phyloP scores from a whole-genome alignment of 257 asterid species.

The Solanum neorickii region DNA sequence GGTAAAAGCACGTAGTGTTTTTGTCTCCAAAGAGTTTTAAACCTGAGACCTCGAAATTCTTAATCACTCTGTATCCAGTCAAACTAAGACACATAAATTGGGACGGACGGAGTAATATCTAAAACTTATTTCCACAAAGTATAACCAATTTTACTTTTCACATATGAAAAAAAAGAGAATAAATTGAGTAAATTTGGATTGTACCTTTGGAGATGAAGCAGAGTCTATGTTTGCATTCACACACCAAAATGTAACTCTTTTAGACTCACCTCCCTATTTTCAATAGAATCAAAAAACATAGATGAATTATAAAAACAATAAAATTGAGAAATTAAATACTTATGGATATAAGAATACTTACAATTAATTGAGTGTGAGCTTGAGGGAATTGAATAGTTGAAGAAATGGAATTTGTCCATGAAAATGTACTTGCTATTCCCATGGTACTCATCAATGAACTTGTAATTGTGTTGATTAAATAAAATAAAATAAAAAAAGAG shows the following conservation, averaged over 20 bases:
- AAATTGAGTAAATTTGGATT: not conserved
- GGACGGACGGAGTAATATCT: not conserved
- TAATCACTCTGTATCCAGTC: not conserved
- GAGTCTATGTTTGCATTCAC: slow-evolving; percentile 16
- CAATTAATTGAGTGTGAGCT: slow-evolving; percentile 13
- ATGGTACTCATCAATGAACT: not conserved
- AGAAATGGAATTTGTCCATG: slow-evolving; percentile 48
- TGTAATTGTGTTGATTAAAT: not conserved
- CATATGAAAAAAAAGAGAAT: not conserved
- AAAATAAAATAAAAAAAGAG: not conserved
- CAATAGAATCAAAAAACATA: not conserved
- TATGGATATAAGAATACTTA: not conserved
- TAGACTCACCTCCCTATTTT: slow-evolving; percentile 21
- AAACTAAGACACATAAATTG: not conserved
- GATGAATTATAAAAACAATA: not conserved
- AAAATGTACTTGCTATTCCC: slow-evolving; percentile 18
- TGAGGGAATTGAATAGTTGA: slow-evolving; percentile 26
- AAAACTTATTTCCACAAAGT: not conserved
- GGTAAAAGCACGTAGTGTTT: not conserved
- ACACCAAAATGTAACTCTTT: slow-evolving; percentile 26
- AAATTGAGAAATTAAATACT: not conserved
- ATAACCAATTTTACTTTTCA: not conserved
- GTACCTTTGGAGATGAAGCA: slow-evolving; percentile 35
- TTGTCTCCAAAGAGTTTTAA: not conserved
- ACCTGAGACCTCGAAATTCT: accelerated